Evolutionary conservation across 192 early-diverging fungal genomes (phyloP).

Genomic region (Coemansia sp.): DNA sequence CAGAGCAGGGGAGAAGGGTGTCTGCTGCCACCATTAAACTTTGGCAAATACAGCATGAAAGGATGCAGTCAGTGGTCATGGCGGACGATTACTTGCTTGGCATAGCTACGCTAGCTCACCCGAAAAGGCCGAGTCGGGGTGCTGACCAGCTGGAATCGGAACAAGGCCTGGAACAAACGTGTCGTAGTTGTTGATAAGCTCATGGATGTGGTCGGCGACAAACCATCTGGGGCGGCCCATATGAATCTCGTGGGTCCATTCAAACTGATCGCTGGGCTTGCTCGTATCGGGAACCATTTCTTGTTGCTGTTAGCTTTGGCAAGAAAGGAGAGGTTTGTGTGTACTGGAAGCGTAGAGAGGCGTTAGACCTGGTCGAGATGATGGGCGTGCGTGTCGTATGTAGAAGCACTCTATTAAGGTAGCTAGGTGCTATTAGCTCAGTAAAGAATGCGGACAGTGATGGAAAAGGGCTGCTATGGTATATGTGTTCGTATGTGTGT

Average conservation of each 20-base stretch:
- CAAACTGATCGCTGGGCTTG: conserved; percentile 54
- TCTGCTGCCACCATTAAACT: too few relatives aligned
- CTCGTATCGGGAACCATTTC: conserved; percentile 51
- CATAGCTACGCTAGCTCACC: conserved; percentile 35
- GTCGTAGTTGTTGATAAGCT: conserved; percentile 41
- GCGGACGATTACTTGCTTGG: not conserved
- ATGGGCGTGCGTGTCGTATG: too few relatives aligned
- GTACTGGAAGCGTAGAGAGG: too few relatives aligned
- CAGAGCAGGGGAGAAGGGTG: not conserved
- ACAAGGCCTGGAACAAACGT: conserved; percentile 47
- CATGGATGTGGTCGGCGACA: conserved; percentile 55
- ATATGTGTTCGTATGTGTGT: too few relatives aligned
- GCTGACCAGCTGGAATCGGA: conserved; percentile 47
- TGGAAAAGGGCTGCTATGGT: too few relatives aligned
- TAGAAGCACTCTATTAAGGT: too few relatives aligned
- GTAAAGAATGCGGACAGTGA: too few relatives aligned
- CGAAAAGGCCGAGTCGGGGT: conserved; percentile 49
- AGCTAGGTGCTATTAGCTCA: too few relatives aligned
- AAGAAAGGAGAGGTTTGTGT: too few relatives aligned
- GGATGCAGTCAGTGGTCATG: too few relatives aligned
- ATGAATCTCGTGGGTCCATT: conserved; percentile 53
- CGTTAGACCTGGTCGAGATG: too few relatives aligned
- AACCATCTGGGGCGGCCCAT: conserved; percentile 53
- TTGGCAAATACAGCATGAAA: too few relatives aligned
- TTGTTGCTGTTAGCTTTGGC: not conserved